These are phyloP conservation scores for Triticum dicoccoides DNA, from an alignment of 176 grass and related monocot species.

Conservation along the genomic window DNA sequence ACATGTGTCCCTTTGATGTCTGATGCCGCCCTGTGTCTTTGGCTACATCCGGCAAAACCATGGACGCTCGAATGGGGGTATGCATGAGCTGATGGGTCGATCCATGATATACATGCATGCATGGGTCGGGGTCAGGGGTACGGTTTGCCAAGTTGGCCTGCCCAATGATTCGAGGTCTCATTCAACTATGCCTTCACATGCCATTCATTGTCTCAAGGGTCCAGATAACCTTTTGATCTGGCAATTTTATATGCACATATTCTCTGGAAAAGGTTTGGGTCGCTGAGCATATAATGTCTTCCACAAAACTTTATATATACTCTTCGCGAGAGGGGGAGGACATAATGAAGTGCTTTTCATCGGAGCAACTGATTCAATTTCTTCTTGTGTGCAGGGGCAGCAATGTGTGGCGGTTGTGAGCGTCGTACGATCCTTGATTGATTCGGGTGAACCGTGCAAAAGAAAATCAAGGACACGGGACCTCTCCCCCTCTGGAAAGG, in stretches of 20 bases:
- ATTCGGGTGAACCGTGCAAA: no score
- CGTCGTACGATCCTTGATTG: background rate
- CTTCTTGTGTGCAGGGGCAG: background rate
- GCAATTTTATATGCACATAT: background rate
- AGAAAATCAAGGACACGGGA: no score
- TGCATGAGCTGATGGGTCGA: background rate
- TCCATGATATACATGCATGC: background rate
- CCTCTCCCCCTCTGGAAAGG: background rate
- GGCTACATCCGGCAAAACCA: background rate
- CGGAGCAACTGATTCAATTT: background rate
- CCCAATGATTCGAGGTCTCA: background rate
- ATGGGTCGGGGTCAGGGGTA: background rate
- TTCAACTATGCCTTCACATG: background rate
- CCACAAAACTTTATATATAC: background rate
- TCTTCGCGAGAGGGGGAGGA: background rate
- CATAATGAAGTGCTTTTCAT: background rate
- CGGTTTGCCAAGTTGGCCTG: background rate
- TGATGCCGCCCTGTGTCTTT: background rate
- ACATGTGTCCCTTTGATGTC: background rate
- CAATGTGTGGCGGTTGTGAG: background rate
- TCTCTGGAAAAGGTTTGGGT: background rate
- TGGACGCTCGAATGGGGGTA: background rate
- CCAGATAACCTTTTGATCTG: background rate
- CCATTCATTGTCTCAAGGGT: background rate
- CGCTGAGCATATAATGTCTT: background rate